phyloP scores from a whole-genome alignment of 2,329 filamentous ascomycete genomes.

The Diaporthe amygdali region DNA sequence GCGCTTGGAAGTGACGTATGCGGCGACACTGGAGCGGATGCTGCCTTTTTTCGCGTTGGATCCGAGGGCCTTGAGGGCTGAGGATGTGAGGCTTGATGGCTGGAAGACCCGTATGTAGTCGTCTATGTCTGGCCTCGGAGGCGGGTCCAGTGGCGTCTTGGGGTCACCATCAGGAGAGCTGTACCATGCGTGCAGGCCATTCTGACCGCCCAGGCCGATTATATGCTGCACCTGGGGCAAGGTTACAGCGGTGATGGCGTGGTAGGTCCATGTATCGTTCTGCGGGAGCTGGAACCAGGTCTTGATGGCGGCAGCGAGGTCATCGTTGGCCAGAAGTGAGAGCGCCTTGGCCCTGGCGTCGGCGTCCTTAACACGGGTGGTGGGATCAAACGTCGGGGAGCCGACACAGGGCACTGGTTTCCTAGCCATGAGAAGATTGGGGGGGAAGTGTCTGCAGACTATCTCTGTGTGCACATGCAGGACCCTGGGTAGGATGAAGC shows the following conservation, averaged over 20 bases:
- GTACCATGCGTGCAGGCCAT: constrained; percentile 58
- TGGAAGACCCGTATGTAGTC: constrained; percentile 73
- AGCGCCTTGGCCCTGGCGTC: constrained; percentile 42
- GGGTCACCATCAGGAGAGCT: constrained; percentile 17
- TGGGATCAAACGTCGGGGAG: constrained; percentile 49
- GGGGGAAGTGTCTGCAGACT: background rate
- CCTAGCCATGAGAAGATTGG: constrained; percentile 12
- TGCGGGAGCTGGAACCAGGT: constrained; percentile 50
- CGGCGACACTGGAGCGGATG: constrained; percentile 60
- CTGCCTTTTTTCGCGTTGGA: constrained; percentile 70
- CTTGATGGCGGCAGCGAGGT: constrained; percentile 50
- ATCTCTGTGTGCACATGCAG: background rate
- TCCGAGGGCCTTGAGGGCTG: constrained; percentile 65
- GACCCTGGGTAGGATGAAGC: background rate
- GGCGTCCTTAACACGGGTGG: constrained; percentile 43
- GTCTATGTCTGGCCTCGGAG: constrained; percentile 60
- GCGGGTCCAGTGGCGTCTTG: constrained; percentile 34
- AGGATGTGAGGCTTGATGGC: constrained; percentile 61
- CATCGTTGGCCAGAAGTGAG: constrained; percentile 43
- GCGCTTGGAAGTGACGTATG: constrained; percentile 59
- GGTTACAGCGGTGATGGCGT: constrained; percentile 55
- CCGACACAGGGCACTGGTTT: constrained; percentile 48
- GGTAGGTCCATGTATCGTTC: constrained; percentile 54
- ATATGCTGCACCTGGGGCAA: constrained; percentile 54
- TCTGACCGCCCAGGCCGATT: constrained; percentile 47